Conservation (phyloP, 768 basidiomycete genomes). For the Pleurotus ostreatus region DNA sequence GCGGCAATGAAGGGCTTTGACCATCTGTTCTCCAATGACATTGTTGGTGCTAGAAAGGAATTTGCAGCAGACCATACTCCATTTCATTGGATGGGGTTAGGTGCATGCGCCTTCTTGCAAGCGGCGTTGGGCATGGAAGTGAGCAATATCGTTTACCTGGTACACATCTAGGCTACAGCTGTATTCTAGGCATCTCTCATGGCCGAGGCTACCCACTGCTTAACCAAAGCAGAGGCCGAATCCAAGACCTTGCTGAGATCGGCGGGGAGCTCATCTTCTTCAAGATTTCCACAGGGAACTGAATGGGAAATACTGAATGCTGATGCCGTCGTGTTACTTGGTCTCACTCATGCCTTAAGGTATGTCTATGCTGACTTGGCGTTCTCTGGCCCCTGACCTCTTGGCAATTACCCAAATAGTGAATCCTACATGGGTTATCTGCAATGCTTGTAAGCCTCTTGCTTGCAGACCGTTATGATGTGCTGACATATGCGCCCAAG, state of each 20-base stretch:
- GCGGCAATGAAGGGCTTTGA: slow-evolving; percentile 57
- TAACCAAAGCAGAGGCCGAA: slow-evolving; percentile 57
- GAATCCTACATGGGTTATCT: slow-evolving; percentile 79
- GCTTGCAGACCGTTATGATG: not conserved
- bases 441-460: slow-evolving; percentile 60
- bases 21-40: slow-evolving; percentile 64
- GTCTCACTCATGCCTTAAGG: slow-evolving; percentile 69
- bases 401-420: slow-evolving; percentile 28
- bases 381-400: not conserved
- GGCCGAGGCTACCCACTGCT: slow-evolving; percentile 53
- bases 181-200: slow-evolving; percentile 49
- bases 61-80: slow-evolving; percentile 55
- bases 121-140: slow-evolving; percentile 84
- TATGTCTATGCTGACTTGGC: slow-evolving; percentile 22
- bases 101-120: slow-evolving; percentile 70
- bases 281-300: slow-evolving; percentile 54
- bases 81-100: slow-evolving; percentile 70
- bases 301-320: slow-evolving; percentile 79
- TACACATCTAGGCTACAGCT: not conserved
- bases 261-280: slow-evolving; percentile 27
- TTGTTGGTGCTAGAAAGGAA: slow-evolving; percentile 45
- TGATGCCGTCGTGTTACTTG: slow-evolving; percentile 67
- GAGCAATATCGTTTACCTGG: slow-evolving; percentile 10
- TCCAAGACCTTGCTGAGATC: slow-evolving; percentile 46
- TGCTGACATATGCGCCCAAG: slow-evolving; percentile 17